Evolutionary conservation across 1,284 basidiomycete genomes (phyloP).

Genomic region (Leccinum solheimii): DNA sequence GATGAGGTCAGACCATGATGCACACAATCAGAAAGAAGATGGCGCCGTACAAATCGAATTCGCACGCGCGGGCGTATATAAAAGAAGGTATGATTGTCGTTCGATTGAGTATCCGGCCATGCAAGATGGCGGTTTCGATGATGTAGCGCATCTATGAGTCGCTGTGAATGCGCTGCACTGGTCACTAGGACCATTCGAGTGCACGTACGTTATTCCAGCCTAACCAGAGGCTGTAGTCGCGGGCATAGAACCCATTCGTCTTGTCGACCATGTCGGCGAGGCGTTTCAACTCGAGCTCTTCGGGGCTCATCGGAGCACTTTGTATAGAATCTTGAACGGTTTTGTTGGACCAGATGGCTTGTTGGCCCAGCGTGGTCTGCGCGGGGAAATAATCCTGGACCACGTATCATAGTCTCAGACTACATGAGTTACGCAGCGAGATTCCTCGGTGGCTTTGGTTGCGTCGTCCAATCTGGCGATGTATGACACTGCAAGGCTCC

Average conservation of each 20-base stretch:
- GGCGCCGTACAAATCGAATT: constrained; percentile 34
- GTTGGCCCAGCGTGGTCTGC: constrained; percentile 13
- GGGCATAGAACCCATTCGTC: constrained; percentile 37
- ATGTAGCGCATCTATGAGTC: constrained; percentile 39
- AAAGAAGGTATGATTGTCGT: constrained; percentile 42
- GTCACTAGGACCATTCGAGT: fast-evolving
- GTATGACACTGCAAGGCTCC: too few species aligned
- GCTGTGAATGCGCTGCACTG: constrained; percentile 3
- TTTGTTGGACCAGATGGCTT: constrained; percentile 22
- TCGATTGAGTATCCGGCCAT: constrained; percentile 39
- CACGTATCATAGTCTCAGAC: too few species aligned
- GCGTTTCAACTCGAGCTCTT: constrained; percentile 15
- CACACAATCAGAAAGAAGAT: background rate
- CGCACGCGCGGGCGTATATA: constrained; percentile 44
- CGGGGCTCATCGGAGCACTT: background rate
- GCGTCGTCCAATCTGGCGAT: too few species aligned
- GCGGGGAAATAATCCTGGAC: constrained; percentile 7
- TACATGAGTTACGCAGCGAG: too few species aligned
- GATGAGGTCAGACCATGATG: background rate
- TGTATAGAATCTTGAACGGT: background rate
- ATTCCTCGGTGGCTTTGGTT: too few species aligned
- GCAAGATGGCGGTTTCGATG: constrained; percentile 40
- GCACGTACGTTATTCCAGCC: constrained; percentile 37
- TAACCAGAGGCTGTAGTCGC: constrained; percentile 37
- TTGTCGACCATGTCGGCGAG: constrained; percentile 28